phyloP scores from a whole-genome alignment of 75 land plant species.

The Selaginella tamariscina region DNA sequence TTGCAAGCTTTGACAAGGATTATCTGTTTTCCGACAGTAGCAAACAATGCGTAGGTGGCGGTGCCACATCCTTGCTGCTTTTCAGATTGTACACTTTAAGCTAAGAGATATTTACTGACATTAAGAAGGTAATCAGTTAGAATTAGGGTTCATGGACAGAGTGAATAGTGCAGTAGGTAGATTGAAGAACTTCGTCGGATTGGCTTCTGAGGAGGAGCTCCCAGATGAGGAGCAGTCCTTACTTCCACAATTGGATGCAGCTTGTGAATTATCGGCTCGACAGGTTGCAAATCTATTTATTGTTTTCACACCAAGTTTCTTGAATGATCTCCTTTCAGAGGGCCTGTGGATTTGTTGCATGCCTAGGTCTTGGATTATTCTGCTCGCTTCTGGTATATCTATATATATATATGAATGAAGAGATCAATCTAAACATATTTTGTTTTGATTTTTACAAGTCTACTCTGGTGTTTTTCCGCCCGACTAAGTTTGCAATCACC shows the following conservation, averaged over 20 bases:
- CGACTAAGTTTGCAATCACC: constrained; percentile 69
- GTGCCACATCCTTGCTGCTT: too few species aligned
- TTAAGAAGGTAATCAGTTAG: too few species aligned
- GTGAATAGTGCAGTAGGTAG: neutral
- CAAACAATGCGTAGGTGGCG: too few species aligned
- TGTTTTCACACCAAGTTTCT: neutral
- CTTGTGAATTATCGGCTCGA: too few species aligned
- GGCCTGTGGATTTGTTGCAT: neutral
- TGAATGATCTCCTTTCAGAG: neutral
- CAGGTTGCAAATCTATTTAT: neutral
- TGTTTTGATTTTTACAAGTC: constrained; percentile 44
- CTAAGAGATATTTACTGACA: too few species aligned
- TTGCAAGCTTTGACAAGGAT: too few species aligned
- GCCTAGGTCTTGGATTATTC: neutral
- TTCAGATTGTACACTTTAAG: too few species aligned
- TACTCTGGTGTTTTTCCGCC: constrained; percentile 61
- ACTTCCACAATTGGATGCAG: neutral
- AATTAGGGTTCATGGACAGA: constrained; percentile 3
- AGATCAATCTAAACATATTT: neutral
- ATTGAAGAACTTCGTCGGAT: neutral
- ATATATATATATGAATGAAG: neutral
- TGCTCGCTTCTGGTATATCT: neutral
- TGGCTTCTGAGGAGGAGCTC: neutral
- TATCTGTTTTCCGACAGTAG: too few species aligned
- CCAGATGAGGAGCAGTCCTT: neutral